Conservation (phyloP, 2,329 filamentous ascomycete genomes). For the Nemania sp. region DNA sequence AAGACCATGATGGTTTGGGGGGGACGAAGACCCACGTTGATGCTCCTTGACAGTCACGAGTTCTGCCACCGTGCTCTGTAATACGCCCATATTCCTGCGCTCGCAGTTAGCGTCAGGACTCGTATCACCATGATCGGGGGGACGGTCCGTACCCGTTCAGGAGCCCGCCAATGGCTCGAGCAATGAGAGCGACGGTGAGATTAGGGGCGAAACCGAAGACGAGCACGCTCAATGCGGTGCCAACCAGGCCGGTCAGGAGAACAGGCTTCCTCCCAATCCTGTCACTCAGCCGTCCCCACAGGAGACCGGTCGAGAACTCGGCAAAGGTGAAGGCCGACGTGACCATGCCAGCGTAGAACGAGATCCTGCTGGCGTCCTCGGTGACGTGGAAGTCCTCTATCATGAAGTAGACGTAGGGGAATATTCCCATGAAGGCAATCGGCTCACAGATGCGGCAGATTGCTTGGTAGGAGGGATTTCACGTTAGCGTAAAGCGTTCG, state of each 20-base stretch:
- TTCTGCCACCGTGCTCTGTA: constrained; percentile 94
- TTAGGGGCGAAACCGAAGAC: constrained; percentile 89
- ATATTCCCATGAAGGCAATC: constrained; percentile 99
- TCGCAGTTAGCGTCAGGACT: constrained; percentile 34
- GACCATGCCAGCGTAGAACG: constrained; percentile 92
- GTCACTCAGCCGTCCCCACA: constrained; percentile 94
- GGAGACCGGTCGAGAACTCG: constrained; percentile 88
- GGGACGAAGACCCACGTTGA: constrained; percentile 66
- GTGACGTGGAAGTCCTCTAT: constrained; percentile 88
- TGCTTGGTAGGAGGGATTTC: constrained; percentile 60
- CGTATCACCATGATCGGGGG: constrained; percentile 27
- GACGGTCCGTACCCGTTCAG: constrained; percentile 74
- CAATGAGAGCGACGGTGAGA: constrained; percentile 80
- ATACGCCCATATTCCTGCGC: constrained; percentile 83
- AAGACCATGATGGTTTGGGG: neutral
- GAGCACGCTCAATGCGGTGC: constrained; percentile 90
- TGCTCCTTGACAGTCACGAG: constrained; percentile 91
- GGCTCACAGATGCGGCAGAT: constrained; percentile 96
- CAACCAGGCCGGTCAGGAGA: constrained; percentile 83
- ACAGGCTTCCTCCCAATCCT: constrained; percentile 91
- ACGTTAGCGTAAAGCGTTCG: constrained; percentile 16
- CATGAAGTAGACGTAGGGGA: constrained; percentile 99
- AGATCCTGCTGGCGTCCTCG: constrained; percentile 76
- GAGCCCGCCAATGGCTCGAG: constrained; percentile 85
- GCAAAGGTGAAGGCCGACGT: constrained; percentile 96